Conservation (phyloP, 2,329 filamentous ascomycete species). For the Stemphylium vesicarium region DNA sequence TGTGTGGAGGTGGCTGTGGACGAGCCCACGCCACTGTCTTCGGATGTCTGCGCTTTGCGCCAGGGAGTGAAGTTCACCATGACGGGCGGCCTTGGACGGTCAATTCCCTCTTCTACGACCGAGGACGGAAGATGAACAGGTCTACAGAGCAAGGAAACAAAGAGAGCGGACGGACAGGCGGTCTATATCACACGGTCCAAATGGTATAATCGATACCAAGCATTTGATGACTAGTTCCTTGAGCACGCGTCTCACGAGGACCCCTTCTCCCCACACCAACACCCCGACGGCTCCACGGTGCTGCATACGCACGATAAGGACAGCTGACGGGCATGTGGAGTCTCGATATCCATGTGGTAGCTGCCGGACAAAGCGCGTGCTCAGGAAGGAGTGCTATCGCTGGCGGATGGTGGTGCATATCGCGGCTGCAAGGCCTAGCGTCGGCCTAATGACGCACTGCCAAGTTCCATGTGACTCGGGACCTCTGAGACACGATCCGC, state of each 20-base stretch:
- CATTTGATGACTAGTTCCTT: constrained; percentile 7
- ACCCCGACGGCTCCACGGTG: constrained; percentile 16
- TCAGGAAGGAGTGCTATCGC: constrained; percentile 3
- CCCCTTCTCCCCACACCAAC: constrained; percentile 6
- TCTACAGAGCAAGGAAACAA: neutral
- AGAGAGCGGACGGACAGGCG: neutral
- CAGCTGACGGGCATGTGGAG: constrained; percentile 30
- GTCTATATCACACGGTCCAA: constrained; percentile 4
- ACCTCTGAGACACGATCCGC: neutral
- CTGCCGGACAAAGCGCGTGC: constrained; percentile 11
- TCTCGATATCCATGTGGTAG: constrained; percentile 12
- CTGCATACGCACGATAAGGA: constrained; percentile 17
- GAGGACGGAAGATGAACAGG: neutral
- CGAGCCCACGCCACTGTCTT: neutral
- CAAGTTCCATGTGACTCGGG: constrained; percentile 9
- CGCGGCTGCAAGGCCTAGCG: constrained; percentile 11
- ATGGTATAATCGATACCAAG: constrained; percentile 2
- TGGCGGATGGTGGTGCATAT: constrained; percentile 3
- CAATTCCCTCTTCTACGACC: too few species aligned
- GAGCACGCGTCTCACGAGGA: constrained; percentile 17
- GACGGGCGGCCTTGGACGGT: neutral
- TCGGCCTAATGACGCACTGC: constrained; percentile 12
- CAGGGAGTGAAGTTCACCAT: constrained; percentile 29
- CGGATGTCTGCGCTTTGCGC: constrained; percentile 20
- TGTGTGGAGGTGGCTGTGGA: constrained; percentile 8